Conservation (phyloP, 2,329 filamentous ascomycete genomes). For the Venturia carpophila region DNA sequence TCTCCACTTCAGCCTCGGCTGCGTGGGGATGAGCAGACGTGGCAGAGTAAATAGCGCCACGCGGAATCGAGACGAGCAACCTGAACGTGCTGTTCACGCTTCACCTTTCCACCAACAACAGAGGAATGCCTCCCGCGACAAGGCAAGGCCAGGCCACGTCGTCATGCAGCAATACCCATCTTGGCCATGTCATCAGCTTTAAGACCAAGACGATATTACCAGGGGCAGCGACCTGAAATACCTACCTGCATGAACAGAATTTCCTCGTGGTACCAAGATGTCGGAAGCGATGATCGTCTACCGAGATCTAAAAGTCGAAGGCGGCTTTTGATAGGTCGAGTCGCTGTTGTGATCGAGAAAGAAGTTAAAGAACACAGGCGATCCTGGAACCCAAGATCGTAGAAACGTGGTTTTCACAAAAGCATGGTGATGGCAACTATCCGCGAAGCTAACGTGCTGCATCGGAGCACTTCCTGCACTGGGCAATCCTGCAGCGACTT, state of each 20-base stretch:
- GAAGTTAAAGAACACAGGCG: background rate
- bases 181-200: background rate
- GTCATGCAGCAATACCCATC: background rate
- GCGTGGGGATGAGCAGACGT: background rate
- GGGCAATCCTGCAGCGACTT: background rate
- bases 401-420: background rate
- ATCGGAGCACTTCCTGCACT: background rate
- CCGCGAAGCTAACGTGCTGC: background rate
- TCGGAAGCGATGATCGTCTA: background rate
- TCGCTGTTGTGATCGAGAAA: background rate
- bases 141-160: background rate
- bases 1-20: background rate
- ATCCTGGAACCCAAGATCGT: background rate
- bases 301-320: background rate
- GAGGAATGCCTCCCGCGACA: background rate
- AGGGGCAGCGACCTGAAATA: background rate
- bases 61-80: background rate
- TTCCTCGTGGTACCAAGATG: background rate
- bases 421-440: background rate
- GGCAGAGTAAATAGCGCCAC: background rate
- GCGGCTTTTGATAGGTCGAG: background rate
- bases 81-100: background rate
- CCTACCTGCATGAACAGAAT: background rate
- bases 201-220: background rate
- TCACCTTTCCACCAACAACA: background rate